Percentiles rank a stretch among this genome's conserved stretches.
phyloP scores from a whole-genome alignment of 2,329 filamentous ascomycete genomes.

The Sarocladium brachiariae region DNA sequence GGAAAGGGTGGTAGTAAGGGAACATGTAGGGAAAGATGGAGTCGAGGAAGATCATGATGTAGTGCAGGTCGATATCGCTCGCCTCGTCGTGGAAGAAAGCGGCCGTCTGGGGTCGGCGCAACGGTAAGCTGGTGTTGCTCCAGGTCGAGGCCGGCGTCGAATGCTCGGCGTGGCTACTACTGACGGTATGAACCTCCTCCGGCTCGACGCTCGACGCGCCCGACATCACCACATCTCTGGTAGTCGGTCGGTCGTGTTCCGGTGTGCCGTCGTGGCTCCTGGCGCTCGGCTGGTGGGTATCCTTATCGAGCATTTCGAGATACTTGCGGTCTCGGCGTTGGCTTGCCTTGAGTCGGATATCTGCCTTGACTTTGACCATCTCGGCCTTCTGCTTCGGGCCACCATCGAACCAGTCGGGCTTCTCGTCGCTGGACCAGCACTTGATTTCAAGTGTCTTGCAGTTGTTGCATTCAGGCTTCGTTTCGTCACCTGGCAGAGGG shows the following conservation, averaged over 20 bases:
- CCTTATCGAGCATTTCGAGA: constrained; percentile 32
- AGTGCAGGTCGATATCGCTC: constrained; percentile 28
- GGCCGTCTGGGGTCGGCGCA: not conserved
- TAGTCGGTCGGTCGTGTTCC: not conserved
- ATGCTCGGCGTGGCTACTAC: constrained; percentile 2
- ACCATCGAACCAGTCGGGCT: constrained; percentile 53
- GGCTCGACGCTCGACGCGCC: constrained; percentile 15
- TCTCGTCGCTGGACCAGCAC: constrained; percentile 45
- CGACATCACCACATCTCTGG: constrained; percentile 12
- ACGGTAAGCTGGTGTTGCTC: constrained; percentile 22
- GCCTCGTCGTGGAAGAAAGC: constrained; percentile 14
- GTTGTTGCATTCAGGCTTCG: constrained; percentile 40
- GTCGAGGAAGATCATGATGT: constrained; percentile 55
- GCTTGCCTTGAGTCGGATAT: constrained; percentile 48
- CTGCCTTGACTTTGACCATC: constrained; percentile 46
- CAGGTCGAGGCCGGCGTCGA: constrained; percentile 9
- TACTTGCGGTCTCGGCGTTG: constrained; percentile 44
- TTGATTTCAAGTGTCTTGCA: constrained; percentile 49
- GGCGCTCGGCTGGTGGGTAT: not conserved
- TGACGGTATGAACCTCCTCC: not conserved
- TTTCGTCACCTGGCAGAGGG: constrained; percentile 41
- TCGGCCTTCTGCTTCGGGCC: constrained; percentile 41
- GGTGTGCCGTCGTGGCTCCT: not conserved
- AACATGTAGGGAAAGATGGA: constrained; percentile 56
- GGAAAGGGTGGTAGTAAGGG: constrained; percentile 52